Conservation (phyloP, 202 grass and related monocot species). For the Hordeum pubiflorum region DNA sequence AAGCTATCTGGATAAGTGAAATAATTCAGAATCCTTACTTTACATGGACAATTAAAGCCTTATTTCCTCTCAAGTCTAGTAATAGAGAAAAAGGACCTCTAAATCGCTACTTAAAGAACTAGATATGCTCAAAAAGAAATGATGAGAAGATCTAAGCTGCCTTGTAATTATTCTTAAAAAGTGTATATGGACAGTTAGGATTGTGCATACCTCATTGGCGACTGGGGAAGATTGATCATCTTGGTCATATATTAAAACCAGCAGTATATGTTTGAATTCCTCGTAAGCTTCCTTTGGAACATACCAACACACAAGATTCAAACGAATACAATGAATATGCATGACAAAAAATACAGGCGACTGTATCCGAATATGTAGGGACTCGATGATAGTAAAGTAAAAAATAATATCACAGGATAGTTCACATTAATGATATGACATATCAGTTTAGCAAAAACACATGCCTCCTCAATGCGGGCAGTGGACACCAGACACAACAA, state of each 20-base stretch:
- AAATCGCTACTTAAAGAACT: slow-evolving; percentile 2
- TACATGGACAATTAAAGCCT: neutral
- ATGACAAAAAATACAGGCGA: slow-evolving; percentile 2
- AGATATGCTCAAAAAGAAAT: neutral
- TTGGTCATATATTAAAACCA: slow-evolving; percentile 87
- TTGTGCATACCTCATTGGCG: slow-evolving; percentile 55
- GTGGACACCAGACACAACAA: neutral
- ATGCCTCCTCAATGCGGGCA: neutral
- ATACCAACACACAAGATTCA: slow-evolving; percentile 23
- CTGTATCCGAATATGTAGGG: neutral
- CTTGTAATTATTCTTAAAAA: slow-evolving; percentile 6
- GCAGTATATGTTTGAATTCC: slow-evolving; percentile 97
- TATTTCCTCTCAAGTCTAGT: neutral
- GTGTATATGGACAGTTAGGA: neutral
- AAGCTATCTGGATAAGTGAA: neutral
- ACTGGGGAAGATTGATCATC: slow-evolving; percentile 89
- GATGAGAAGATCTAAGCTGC: neutral
- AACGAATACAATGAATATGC: slow-evolving; percentile 12
- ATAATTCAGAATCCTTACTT: neutral
- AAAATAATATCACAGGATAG: neutral
- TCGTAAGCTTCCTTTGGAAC: slow-evolving; percentile 91
- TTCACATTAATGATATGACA: neutral
- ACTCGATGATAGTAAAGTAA: neutral
- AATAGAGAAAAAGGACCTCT: neutral
- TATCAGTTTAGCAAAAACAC: neutral